A percentile compares a stretch with the other conserved stretches of the same genome.
Conservation (phyloP, 2,329 filamentous ascomycete genomes). For the Clarireedia hainanense region DNA sequence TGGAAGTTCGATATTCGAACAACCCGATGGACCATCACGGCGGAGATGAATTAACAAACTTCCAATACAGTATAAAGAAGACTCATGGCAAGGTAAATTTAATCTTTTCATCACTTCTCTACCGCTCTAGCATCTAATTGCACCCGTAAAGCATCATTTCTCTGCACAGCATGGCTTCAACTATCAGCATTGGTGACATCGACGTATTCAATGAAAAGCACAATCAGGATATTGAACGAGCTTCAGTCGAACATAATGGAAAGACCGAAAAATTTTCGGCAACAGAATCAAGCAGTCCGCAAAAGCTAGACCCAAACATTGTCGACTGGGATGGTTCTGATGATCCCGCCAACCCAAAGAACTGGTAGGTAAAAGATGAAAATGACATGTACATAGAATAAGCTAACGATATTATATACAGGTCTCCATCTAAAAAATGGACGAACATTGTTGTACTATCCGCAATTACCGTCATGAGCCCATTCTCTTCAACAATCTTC, state of each 20-base stretch:
- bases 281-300: constrained; percentile 7
- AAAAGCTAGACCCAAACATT: neutral
- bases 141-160: neutral
- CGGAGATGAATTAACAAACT: too few species aligned
- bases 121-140: neutral
- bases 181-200: neutral
- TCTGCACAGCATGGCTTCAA: neutral
- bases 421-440: constrained; percentile 13
- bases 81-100: too few species aligned
- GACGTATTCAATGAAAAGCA: constrained; percentile 31
- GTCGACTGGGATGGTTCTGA: constrained; percentile 11
- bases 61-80: too few species aligned
- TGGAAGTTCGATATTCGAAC: too few species aligned
- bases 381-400: neutral
- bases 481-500: constrained; percentile 41
- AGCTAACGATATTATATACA: neutral
- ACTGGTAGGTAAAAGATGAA: constrained; percentile 6
- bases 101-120: too few species aligned
- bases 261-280: constrained; percentile 36
- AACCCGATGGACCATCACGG: too few species aligned
- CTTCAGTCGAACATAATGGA: constrained; percentile 35
- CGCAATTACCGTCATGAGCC: constrained; percentile 22
- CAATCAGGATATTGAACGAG: constrained; percentile 7
- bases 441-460: constrained; percentile 14
- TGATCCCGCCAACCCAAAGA: constrained; percentile 13